Evolutionary conservation across 257 asterid species (phyloP), one percentile per base, ranked within the genome.

Genomic region (Buddleja alternifolia): DNA sequence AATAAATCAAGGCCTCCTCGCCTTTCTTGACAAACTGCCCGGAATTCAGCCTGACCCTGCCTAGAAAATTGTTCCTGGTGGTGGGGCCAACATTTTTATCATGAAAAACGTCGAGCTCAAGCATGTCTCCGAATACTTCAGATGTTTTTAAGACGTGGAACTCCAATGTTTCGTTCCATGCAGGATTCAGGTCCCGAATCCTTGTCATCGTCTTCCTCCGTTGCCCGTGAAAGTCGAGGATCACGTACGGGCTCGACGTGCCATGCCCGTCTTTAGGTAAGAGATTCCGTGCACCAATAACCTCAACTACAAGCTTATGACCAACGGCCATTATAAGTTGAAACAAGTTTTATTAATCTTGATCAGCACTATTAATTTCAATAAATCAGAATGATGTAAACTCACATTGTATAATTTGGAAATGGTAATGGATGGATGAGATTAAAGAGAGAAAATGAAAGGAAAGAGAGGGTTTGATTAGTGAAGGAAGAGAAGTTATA

Each of bases 231-330:
- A 81, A 92, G 71, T 92, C 96, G 19, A 86, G 80, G 11, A 92
- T 67, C 3, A 77, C 95, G 51, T 92, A 89, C 0, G 98, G 93
- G 58, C 98, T 92, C 1, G 96, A 92, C 0, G 95, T 63, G 5
- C 98, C 98, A 10, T 87, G 95, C 8, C 98, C 98, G 56, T 92
- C 98, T 67, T 89, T 92, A 0, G 98, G 98, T 0, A 57, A 62
- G 2, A 92, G 92, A 40, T 84, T 82, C 9, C 96, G 83, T 4
- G 95, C 98, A 19, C 89, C 96, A 0, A 82, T 70, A 12, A 89
- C 93, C 67, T 92, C 98, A 0, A 92, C 98, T 39, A 86, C 62
- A 21, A 92, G 98, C 72, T 87, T 89, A 10, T 85, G 80, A 4
- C 61, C 72, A 0, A 68, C 67, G 29, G 67, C 90, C 96, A 89